Evolutionary conservation across 306 rosid genomes (phyloP), one percentile per base, ranked within the genome.

Genomic region (Dalbergia cultrata): DNA sequence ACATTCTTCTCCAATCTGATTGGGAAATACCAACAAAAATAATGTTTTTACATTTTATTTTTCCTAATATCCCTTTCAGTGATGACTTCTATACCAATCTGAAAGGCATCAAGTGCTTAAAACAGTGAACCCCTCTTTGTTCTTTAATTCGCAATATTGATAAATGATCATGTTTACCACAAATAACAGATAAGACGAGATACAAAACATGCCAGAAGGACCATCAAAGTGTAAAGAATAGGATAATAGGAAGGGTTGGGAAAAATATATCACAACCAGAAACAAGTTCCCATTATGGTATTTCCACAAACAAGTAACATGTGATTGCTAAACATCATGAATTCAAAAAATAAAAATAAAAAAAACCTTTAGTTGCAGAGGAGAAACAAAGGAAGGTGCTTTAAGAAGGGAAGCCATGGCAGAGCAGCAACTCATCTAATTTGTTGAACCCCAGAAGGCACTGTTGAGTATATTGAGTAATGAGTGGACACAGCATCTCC

Each of bases 401-500:
- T 75, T 81, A 82, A 90, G 88, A 83, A 91, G 86, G 49, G 90
- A 89, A 49, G 95, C 91, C 98, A 93, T 93, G 80, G 83, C 14
- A 70, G 85, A 75, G 82, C 70, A 64, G 77, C 57, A 64, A 68
- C 69, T 78, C 70, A 49, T 8, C 60, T 76, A 16, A 34, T 56
- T 9, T 70, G 45, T 34, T 49, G 31, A 69, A 59, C 16, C 62
- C 31, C 59, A 13, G 39, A 67, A 22, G 78, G 59, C 69, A 34
- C 47, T n/a, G 58, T 21, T 19, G 63, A 39, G 58, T n/a, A 39
- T 10, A 63, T 13, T 53, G 65, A 53, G 47, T 21, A 43, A 60
- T 31, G 80, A 80, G 78, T 52, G 76, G 83, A 69, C 87, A 76
- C 72, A 45, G 47, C 9, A 10, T 22, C 13, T 18, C 17, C 45